Percentiles rank a stretch among this genome's conserved stretches.
Conservation (phyloP, 495 filamentous ascomycete genomes). For the Xylaria cubensis region DNA sequence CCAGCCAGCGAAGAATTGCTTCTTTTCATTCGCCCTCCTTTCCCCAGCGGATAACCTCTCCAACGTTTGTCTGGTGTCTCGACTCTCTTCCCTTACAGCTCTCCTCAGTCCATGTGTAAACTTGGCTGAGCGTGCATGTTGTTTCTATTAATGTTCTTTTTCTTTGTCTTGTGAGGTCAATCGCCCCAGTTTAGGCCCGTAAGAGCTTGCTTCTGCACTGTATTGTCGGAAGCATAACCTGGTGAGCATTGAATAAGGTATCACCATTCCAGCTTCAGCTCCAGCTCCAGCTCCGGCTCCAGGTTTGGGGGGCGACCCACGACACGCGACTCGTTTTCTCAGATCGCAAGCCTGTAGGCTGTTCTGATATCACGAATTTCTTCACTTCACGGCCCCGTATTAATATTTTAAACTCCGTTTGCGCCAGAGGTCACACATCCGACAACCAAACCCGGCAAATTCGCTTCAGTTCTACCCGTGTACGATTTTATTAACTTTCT, state of each 20-base stretch:
- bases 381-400: constrained; percentile 4
- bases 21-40: constrained; percentile 30
- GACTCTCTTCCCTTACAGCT: constrained; percentile 16
- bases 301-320: background rate
- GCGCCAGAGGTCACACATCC: constrained; percentile 1
- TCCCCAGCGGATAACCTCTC: constrained; percentile 23
- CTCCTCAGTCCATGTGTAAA: constrained; percentile 16
- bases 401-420: background rate
- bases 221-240: background rate
- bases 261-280: constrained; percentile 2
- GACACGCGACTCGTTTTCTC: constrained; percentile 15
- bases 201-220: background rate
- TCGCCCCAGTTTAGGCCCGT: constrained; percentile 5
- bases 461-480: constrained; percentile 7
- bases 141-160: constrained; percentile 14
- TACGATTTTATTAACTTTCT: background rate
- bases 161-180: constrained; percentile 12
- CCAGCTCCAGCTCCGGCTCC: background rate
- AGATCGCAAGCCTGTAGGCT: background rate
- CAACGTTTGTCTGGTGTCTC: constrained; percentile 13
- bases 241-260: background rate
- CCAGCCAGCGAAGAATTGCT: constrained; percentile 22
- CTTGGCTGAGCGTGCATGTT: constrained; percentile 4
- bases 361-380: constrained; percentile 8
- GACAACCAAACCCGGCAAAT: background rate